Evolutionary conservation across 2,329 filamentous ascomycete genomes (phyloP).

Genomic region (Epichloe gansuensis): DNA sequence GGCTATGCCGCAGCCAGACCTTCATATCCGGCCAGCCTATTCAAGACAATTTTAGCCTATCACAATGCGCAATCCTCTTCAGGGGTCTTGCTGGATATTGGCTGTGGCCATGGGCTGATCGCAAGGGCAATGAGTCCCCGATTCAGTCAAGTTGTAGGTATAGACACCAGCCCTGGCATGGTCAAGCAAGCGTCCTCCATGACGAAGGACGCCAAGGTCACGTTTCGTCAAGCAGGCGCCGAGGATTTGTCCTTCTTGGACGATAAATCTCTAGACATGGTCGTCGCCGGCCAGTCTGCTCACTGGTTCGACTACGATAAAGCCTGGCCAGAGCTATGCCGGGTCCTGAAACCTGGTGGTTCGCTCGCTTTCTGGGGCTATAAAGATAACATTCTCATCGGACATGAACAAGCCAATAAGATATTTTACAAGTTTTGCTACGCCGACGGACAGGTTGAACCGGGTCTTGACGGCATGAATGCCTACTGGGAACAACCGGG

Average conservation of each 20-base stretch:
- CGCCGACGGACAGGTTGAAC: constrained; percentile 30
- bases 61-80: constrained; percentile 27
- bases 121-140: constrained; percentile 39
- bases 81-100: constrained; percentile 41
- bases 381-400: constrained; percentile 48
- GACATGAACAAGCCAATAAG: constrained; percentile 36
- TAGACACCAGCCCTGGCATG: constrained; percentile 48
- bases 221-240: constrained; percentile 36
- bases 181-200: constrained; percentile 34
- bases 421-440: constrained; percentile 46
- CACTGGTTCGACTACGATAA: constrained; percentile 53
- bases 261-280: constrained; percentile 38
- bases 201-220: constrained; percentile 31
- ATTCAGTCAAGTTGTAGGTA: constrained; percentile 39
- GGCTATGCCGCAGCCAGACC: constrained; percentile 50
- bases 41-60: constrained; percentile 40
- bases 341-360: constrained; percentile 41
- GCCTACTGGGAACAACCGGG: constrained; percentile 51
- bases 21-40: constrained; percentile 43
- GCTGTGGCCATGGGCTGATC: constrained; percentile 49
- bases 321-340: constrained; percentile 42
- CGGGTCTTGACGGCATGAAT: constrained; percentile 38
- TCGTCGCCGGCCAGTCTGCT: constrained; percentile 42
- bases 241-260: constrained; percentile 41
- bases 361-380: constrained; percentile 56